Conservation (phyloP, 2,329 filamentous ascomycete species). For the Furcasterigmium sp. region DNA sequence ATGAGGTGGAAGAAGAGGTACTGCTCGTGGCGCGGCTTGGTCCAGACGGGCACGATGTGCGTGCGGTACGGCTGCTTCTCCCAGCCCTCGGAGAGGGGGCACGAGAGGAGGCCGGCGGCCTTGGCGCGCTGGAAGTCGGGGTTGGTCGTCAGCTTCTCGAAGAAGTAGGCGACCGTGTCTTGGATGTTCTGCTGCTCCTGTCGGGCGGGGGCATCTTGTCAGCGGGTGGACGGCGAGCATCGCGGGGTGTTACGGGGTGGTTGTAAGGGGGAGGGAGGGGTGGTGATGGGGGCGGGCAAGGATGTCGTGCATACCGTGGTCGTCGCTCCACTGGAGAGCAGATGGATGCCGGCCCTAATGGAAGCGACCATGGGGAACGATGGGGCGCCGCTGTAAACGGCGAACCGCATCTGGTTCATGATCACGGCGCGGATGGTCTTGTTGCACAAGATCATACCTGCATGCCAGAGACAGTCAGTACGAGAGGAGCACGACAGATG, state of each 20-base stretch:
- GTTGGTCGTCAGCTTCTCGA: constrained; percentile 16
- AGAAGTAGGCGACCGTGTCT: constrained; percentile 19
- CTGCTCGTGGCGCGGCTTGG: constrained; percentile 15
- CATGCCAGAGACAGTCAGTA: neutral
- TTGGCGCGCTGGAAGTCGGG: constrained; percentile 16
- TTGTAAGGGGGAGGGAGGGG: no score
- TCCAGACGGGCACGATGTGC: constrained; percentile 23
- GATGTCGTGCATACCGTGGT: constrained; percentile 7
- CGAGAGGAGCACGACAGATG: neutral
- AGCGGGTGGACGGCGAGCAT: neutral
- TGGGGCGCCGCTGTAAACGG: constrained; percentile 15
- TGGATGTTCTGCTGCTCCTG: constrained; percentile 16
- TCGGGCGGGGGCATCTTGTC: neutral
- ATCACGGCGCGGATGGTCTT: constrained; percentile 12
- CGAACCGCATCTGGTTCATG: constrained; percentile 13
- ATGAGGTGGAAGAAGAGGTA: constrained; percentile 19
- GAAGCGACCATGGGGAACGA: no score
- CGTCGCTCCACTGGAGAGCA: no score
- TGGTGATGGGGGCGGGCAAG: no score
- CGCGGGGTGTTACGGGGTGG: no score
- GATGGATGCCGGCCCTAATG: no score
- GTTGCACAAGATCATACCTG: constrained; percentile 15
- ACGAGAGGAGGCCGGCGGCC: constrained; percentile 18
- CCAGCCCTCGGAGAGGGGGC: constrained; percentile 21
- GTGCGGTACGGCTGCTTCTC: constrained; percentile 15